A percentile compares a stretch with the other conserved stretches of the same genome.
These are phyloP conservation scores for Syncephalis plumigaleata DNA, from an alignment of 371 early-diverging fungal genomes.

Conservation along the genomic window DNA sequence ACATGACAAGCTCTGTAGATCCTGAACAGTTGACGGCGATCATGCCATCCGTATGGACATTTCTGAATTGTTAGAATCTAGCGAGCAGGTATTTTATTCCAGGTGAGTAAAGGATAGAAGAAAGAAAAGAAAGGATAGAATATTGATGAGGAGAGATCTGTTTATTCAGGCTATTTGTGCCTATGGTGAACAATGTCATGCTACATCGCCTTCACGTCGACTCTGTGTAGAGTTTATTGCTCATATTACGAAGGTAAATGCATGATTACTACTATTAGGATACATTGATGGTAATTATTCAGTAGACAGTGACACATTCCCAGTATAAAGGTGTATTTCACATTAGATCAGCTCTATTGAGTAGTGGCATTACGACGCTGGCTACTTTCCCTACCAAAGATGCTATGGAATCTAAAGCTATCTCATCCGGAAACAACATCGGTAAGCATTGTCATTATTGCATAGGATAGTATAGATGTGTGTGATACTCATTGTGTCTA, in stretches of 20 bases:
- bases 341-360: not conserved
- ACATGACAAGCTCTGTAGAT: slow-evolving; percentile 2
- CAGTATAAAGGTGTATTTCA: not conserved
- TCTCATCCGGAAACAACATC: slow-evolving; percentile 23
- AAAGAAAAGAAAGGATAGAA: too few species aligned
- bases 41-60: slow-evolving; percentile 35
- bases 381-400: slow-evolving; percentile 27
- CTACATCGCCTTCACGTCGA: slow-evolving; percentile 18
- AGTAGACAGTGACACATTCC: too few species aligned
- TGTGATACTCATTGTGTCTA: not conserved
- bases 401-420: slow-evolving; percentile 28
- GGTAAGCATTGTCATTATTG: slow-evolving; percentile 9
- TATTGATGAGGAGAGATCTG: too few species aligned
- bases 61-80: slow-evolving; percentile 28
- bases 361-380: slow-evolving; percentile 6
- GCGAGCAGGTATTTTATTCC: slow-evolving; percentile 14
- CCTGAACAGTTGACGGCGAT: slow-evolving; percentile 26
- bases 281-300: not conserved
- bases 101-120: slow-evolving; percentile 13
- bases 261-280: not conserved
- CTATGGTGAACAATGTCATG: slow-evolving; percentile 16
- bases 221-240: slow-evolving; percentile 20
- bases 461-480: too few species aligned
- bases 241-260: slow-evolving; percentile 17
- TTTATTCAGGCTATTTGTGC: slow-evolving; percentile 12